phyloP scores from a whole-genome alignment of 306 rosid genomes.

The Vicia villosa region DNA sequence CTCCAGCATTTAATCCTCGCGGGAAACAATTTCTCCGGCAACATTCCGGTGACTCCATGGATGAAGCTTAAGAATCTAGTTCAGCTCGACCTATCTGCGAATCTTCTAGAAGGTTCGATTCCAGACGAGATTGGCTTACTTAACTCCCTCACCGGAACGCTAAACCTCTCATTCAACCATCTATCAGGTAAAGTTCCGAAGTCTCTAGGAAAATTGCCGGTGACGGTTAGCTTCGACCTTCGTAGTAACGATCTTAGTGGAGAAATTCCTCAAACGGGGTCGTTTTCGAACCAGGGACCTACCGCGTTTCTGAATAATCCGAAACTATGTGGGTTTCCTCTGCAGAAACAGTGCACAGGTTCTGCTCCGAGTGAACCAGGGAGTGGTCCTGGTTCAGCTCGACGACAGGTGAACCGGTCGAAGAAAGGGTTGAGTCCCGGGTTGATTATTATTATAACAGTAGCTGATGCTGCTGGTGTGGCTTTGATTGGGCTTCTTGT shows the following conservation, averaged over 20 bases:
- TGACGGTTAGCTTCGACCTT: conserved; percentile 78
- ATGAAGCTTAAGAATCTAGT: conserved; percentile 48
- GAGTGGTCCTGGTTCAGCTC: conserved; percentile 37
- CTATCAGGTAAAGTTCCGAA: conserved; percentile 70
- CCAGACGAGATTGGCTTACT: conserved; percentile 66
- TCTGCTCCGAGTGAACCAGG: conserved; percentile 48
- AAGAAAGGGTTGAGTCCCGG: conserved; percentile 72
- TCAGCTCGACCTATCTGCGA: conserved; percentile 79
- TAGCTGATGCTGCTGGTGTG: conserved; percentile 84
- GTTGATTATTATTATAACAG: conserved; percentile 68
- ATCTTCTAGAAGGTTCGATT: conserved; percentile 62
- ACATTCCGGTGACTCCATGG: conserved; percentile 66
- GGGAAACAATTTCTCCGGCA: conserved; percentile 63
- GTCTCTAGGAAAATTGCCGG: conserved; percentile 73
- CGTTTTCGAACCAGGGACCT: conserved; percentile 91
- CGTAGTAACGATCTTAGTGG: conserved; percentile 77
- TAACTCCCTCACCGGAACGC: conserved; percentile 73
- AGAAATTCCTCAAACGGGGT: conserved; percentile 90
- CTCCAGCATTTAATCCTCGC: conserved; percentile 75
- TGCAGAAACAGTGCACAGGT: conserved; percentile 64
- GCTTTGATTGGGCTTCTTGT: conserved; percentile 69
- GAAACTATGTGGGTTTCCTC: conserved; percentile 79
- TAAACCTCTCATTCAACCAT: conserved; percentile 86
- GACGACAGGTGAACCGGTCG: conserved; percentile 19
- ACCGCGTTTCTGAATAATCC: conserved; percentile 89